phyloP scores from a whole-genome alignment of 2,329 filamentous ascomycete genomes.

The Xylaria sp. region DNA sequence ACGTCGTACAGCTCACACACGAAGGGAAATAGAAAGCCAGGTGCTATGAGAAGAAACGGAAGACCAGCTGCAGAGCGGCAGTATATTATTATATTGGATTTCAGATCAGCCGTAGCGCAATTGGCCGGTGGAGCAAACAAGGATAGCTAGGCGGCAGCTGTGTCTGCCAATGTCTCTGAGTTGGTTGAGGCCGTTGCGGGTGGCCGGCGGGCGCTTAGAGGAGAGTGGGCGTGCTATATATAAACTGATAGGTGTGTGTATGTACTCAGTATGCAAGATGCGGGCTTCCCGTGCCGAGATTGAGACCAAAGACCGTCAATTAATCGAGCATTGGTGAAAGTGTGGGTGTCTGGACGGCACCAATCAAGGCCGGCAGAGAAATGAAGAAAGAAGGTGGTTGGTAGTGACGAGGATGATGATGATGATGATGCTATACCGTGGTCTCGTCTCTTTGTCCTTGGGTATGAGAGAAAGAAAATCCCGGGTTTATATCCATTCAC shows the following conservation, averaged over 20 bases:
- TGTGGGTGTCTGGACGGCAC: slow-evolving; percentile 28
- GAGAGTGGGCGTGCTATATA: slow-evolving; percentile 40
- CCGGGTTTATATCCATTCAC: slow-evolving; percentile 37
- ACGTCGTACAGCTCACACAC: slow-evolving; percentile 7
- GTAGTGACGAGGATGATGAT: slow-evolving; percentile 20
- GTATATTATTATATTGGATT: slow-evolving; percentile 30
- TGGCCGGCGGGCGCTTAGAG: slow-evolving; percentile 47
- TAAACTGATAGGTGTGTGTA: slow-evolving; percentile 33
- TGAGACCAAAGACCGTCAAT: slow-evolving; percentile 31
- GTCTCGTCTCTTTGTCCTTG: slow-evolving; percentile 15
- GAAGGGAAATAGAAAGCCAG: slow-evolving; percentile 25
- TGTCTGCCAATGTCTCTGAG: slow-evolving; percentile 33
- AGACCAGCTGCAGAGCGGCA: slow-evolving; percentile 22
- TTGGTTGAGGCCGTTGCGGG: slow-evolving; percentile 38
- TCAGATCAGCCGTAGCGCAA: slow-evolving; percentile 27
- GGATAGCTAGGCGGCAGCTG: slow-evolving; percentile 44
- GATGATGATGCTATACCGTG: slow-evolving; percentile 26
- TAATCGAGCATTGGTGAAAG: slow-evolving; percentile 34
- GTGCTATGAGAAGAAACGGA: slow-evolving; percentile 4
- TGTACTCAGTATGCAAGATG: slow-evolving; percentile 41
- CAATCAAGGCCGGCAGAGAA: slow-evolving; percentile 28
- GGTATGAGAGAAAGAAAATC: slow-evolving; percentile 21
- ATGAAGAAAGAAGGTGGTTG: slow-evolving; percentile 33
- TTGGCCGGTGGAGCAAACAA: slow-evolving; percentile 31
- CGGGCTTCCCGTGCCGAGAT: slow-evolving; percentile 48